Evolutionary conservation across 768 basidiomycete species (phyloP).

Genomic region (Hericium rajendrae): DNA sequence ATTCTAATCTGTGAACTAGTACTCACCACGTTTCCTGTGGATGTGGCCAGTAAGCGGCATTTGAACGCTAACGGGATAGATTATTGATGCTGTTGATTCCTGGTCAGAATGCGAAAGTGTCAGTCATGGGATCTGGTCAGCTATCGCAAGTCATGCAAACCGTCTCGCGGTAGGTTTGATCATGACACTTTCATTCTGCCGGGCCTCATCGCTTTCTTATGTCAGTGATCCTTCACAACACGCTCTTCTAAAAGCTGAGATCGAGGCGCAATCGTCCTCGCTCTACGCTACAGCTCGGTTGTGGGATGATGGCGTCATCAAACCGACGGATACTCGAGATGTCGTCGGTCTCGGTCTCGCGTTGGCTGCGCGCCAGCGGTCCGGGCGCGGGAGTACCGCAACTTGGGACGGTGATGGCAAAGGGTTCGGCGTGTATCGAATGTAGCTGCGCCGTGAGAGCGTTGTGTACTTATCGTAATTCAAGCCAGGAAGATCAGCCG

Average conservation of each 20-base stretch:
- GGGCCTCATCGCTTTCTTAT: background rate
- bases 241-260: slow-evolving; percentile 62
- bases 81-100: background rate
- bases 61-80: background rate
- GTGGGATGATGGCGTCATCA: slow-evolving; percentile 92
- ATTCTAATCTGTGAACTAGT: slow-evolving; percentile 32
- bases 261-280: slow-evolving; percentile 83
- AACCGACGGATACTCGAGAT: slow-evolving; percentile 81
- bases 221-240: slow-evolving; percentile 74
- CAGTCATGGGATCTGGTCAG: slow-evolving; percentile 93
- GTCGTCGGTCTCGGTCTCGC: slow-evolving; percentile 83
- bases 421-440: slow-evolving; percentile 59
- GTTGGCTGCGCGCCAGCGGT: slow-evolving; percentile 47
- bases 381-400: slow-evolving; percentile 19
- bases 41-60: slow-evolving; percentile 82
- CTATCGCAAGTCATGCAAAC: slow-evolving; percentile 88
- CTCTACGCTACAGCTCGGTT: slow-evolving; percentile 85
- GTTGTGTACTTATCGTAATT: background rate
- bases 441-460: background rate
- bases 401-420: slow-evolving; percentile 65
- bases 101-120: slow-evolving; percentile 76
- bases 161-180: slow-evolving; percentile 60
- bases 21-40: slow-evolving; percentile 92
- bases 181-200: background rate
- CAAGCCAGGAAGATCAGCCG: too few species aligned